phyloP scores from a whole-genome alignment of 1,139 yeast species.

The Kodamaea fungicola region DNA sequence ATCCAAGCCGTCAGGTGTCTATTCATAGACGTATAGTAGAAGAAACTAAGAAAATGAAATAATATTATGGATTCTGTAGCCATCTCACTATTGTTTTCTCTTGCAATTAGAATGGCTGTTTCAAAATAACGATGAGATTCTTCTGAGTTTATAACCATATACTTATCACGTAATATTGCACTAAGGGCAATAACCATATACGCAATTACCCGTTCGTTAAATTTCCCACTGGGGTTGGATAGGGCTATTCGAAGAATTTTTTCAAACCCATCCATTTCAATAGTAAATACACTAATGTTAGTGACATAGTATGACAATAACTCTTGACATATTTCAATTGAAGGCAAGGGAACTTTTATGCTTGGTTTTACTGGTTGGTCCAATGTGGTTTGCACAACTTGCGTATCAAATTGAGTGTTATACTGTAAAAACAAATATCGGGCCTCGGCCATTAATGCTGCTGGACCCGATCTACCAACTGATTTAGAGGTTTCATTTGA shows the following conservation, averaged over 20 bases:
- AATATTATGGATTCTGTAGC: constrained; percentile 34
- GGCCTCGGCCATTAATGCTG: constrained; percentile 3
- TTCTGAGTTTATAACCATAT: neutral
- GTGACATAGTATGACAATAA: neutral
- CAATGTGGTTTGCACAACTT: neutral
- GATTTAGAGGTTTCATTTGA: constrained; percentile 3
- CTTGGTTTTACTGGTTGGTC: constrained; percentile 6
- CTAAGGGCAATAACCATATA: constrained; percentile 39
- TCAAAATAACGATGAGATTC: constrained; percentile 5
- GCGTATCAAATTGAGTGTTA: neutral
- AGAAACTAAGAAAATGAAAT: constrained; percentile 31
- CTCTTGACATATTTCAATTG: neutral
- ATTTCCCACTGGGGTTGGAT: constrained; percentile 12
- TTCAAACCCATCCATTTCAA: constrained; percentile 28
- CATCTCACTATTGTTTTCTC: constrained; percentile 7
- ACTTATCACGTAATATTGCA: constrained; percentile 17
- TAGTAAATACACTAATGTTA: constrained; percentile 28
- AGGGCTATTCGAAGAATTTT: constrained; percentile 21
- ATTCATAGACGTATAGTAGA: constrained; percentile 33
- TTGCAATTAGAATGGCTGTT: constrained; percentile 5
- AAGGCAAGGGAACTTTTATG: neutral
- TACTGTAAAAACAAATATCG: constrained; percentile 2
- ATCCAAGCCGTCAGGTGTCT: constrained; percentile 38
- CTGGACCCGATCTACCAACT: constrained; percentile 5
- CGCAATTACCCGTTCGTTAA: constrained; percentile 20